Evolutionary conservation across 2,329 filamentous ascomycete species (phyloP), one percentile per base, ranked within the genome.

Genomic region (Penicillium sp.): DNA sequence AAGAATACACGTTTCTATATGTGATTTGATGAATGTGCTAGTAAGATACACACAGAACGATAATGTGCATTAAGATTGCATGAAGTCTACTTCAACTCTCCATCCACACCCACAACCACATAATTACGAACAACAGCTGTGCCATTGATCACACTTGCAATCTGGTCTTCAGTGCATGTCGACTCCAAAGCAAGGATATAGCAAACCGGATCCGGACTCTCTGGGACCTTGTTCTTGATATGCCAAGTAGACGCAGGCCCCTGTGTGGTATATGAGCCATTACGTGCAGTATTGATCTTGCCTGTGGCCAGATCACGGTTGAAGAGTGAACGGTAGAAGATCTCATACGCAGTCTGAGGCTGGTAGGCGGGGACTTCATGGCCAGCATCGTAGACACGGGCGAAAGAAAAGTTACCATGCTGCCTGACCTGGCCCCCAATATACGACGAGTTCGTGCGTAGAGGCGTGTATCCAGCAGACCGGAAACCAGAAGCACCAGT

Each of bases 231-330:
- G 46, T 82, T 80, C 60, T 75, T 82, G 57, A 82, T 75, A 29
- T 78, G 70, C 65, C 67, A 78, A 23, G 74, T 77, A 49, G 72
- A 75, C 5, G 67, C 65, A 4, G 73, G 77, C 3, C 72, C 79
- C 59, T 70, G 47, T 2, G 76, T 79, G 5, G 71, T 69, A 56
- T 81, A 81, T 4, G 65, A 65, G 10, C 60, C 58, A 57, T 74
- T 70, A 6, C 63, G 52, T 0, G 60, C 68, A 2, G 75, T 80
- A 7, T 73, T 71, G 1, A 78, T 66, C 41, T 76, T 77, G 0
- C 85, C 84, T 3, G 83, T 86, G 0, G 82, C 80, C 48, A 87
- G 75, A 57, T 85, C 84, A 12, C 71, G 75, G 48, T 80, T 78
- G 50, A 79, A 74, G 49, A 84, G 75, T 0, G 78, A 77, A 6